These are phyloP conservation scores for Phalaenopsis equestris DNA, from an alignment of 106 monocot genomes.

Conservation along the genomic window DNA sequence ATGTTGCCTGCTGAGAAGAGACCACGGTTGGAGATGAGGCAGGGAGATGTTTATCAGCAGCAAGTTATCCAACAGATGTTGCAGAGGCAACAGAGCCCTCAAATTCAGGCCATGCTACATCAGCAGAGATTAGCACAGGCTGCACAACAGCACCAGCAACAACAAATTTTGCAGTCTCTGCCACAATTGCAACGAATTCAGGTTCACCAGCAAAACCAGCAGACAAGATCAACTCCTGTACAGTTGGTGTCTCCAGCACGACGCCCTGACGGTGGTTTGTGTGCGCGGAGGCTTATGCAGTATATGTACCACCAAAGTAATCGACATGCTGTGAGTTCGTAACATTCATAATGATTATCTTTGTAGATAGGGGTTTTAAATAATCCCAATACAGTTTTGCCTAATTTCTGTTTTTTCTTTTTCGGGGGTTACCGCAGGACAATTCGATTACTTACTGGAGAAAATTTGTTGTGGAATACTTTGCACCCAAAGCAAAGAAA, in stretches of 20 bases:
- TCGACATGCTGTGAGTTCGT: conserved; percentile 53
- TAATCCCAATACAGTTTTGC: neutral
- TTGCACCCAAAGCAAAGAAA: conserved; percentile 77
- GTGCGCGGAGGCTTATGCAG: conserved; percentile 78
- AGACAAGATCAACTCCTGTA: conserved; percentile 33
- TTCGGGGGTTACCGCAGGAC: conserved; percentile 31
- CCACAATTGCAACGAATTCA: conserved; percentile 59
- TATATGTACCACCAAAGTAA: conserved; percentile 88
- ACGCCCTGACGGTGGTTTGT: conserved; percentile 57
- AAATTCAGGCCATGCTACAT: conserved; percentile 70
- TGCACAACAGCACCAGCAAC: conserved; percentile 36
- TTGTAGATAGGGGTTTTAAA: neutral
- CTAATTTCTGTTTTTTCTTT: conserved; percentile 1
- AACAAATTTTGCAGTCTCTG: conserved; percentile 62
- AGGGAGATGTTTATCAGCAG: conserved; percentile 58
- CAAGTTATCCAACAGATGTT: conserved; percentile 62
- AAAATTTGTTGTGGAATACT: conserved; percentile 83
- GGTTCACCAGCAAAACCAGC: conserved; percentile 45
- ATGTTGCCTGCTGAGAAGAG: conserved; percentile 50
- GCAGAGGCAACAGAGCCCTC: conserved; percentile 63
- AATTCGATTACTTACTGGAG: conserved; percentile 88
- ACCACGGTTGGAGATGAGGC: conserved; percentile 51
- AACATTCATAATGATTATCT: conserved; percentile 7
- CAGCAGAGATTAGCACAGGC: conserved; percentile 49
- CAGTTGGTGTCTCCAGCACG: conserved; percentile 40